Percentiles rank a stretch among this genome's conserved stretches.
These are phyloP conservation scores for Apiotrichum laibachii DNA, from an alignment of 1,284 basidiomycete genomes.

Conservation along the genomic window DNA sequence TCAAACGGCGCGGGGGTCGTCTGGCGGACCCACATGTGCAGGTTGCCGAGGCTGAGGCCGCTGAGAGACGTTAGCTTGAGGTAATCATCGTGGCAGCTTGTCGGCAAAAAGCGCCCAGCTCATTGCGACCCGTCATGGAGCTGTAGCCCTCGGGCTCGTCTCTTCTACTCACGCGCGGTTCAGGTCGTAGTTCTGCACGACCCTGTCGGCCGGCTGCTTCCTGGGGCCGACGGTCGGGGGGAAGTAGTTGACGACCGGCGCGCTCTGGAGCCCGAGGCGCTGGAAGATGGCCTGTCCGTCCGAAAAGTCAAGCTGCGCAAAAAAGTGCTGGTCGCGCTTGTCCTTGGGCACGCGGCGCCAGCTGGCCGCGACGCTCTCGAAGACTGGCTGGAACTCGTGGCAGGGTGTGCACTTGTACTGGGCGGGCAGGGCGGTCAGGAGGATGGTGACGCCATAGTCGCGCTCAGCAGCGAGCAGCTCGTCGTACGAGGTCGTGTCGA, in stretches of 20 bases:
- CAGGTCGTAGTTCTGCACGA: constrained; percentile 71
- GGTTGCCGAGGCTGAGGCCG: constrained; percentile 70
- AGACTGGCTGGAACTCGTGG: constrained; percentile 75
- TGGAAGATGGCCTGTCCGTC: constrained; percentile 71
- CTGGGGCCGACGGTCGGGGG: constrained; percentile 69
- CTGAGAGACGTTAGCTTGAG: constrained; percentile 53
- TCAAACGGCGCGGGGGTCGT: constrained; percentile 57
- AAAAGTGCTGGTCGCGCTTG: constrained; percentile 78
- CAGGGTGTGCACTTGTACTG: constrained; percentile 63
- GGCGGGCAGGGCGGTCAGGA: constrained; percentile 78
- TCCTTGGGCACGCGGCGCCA: constrained; percentile 65
- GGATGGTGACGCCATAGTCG: constrained; percentile 76
- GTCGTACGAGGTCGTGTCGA: constrained; percentile 71
- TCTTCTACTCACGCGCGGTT: constrained; percentile 56
- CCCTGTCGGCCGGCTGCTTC: constrained; percentile 55
- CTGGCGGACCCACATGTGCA: constrained; percentile 70
- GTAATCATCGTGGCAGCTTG: too few relatives aligned
- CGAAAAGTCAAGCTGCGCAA: constrained; percentile 84
- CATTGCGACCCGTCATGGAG: too few relatives aligned
- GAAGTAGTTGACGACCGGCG: constrained; percentile 77
- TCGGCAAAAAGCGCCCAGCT: too few relatives aligned
- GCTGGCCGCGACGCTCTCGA: constrained; percentile 70
- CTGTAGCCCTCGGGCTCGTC: neutral
- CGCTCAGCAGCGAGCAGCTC: constrained; percentile 63
- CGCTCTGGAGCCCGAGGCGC: constrained; percentile 66